Conservation (phyloP, 495 filamentous ascomycete species). For the Neurospora sp. region DNA sequence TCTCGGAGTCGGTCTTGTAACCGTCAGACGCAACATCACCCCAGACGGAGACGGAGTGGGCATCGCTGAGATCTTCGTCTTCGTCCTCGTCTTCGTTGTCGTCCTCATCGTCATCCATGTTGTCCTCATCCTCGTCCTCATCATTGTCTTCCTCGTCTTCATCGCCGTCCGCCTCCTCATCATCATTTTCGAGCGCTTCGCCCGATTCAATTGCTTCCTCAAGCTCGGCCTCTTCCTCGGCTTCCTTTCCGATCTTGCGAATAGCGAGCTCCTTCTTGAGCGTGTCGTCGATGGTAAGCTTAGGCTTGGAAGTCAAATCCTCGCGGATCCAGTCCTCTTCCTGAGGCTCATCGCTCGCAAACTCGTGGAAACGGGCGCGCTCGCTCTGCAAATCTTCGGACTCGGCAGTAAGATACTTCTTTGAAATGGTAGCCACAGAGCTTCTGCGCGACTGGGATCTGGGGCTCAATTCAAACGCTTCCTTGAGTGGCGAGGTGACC, state of each 20-base stretch:
- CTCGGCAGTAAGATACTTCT: conserved; percentile 39
- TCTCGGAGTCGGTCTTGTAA: conserved; percentile 93
- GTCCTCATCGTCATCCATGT: conserved; percentile 38
- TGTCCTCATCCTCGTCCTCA: conserved; percentile 44
- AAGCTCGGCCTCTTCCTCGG: conserved; percentile 71
- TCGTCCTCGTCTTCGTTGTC: conserved; percentile 35
- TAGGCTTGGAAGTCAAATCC: conserved; percentile 45
- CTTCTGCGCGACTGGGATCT: conserved; percentile 34
- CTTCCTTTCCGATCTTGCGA: conserved; percentile 78
- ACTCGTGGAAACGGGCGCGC: conserved; percentile 81
- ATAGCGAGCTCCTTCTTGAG: conserved; percentile 85
- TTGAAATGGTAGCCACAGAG: conserved; percentile 22
- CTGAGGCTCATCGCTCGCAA: conserved; percentile 68
- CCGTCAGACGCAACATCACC: conserved; percentile 62
- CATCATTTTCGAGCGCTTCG: conserved; percentile 45
- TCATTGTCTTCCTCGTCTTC: conserved; percentile 35
- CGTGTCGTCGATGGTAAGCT: conserved; percentile 81
- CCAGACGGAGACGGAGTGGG: conserved; percentile 48
- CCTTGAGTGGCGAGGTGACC: conserved; percentile 7
- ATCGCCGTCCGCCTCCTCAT: conserved; percentile 35
- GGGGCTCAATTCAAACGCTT: conserved; percentile 1
- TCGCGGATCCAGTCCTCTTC: conserved; percentile 82
- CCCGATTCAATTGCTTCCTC: conserved; percentile 59
- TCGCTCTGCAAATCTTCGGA: conserved; percentile 51
- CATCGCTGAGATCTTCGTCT: conserved; percentile 28